A percentile compares a stretch with the other conserved stretches of the same genome.
These are phyloP conservation scores for Erythrobasidium yunnanense DNA, from an alignment of 768 basidiomycete genomes.

Conservation along the genomic window DNA sequence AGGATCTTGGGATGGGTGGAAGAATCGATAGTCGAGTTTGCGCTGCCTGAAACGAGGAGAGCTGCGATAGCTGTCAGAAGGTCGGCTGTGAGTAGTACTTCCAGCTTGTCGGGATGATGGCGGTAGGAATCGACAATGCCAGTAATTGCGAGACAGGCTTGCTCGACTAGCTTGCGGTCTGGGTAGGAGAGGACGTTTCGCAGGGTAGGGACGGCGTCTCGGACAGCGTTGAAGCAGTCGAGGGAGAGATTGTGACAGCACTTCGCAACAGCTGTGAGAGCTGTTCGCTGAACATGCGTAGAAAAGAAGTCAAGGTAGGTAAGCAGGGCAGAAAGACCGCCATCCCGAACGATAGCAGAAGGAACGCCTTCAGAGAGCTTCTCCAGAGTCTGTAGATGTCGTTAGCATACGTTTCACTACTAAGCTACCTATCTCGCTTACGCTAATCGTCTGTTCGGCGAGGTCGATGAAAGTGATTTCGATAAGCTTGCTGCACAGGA, in stretches of 20 bases:
- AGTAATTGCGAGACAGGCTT: constrained; percentile 86
- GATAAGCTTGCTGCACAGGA: constrained; percentile 89
- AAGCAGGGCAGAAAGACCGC: constrained; percentile 80
- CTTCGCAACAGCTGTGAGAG: constrained; percentile 89
- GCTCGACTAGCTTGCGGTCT: constrained; percentile 95
- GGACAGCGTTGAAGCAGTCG: constrained; percentile 81
- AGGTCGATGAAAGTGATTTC: constrained; percentile 97
- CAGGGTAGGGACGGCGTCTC: constrained; percentile 71
- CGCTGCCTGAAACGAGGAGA: constrained; percentile 33
- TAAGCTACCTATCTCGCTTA: constrained; percentile 54
- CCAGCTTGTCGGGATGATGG: constrained; percentile 73
- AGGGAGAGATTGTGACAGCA: constrained; percentile 85
- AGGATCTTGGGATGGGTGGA: constrained; percentile 83
- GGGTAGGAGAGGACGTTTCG: constrained; percentile 82
- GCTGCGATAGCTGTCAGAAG: constrained; percentile 43
- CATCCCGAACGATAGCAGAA: constrained; percentile 86
- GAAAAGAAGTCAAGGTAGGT: constrained; percentile 98
- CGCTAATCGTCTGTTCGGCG: constrained; percentile 93
- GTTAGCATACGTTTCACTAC: background rate
- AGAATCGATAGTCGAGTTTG: constrained; percentile 43
- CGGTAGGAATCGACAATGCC: constrained; percentile 86
- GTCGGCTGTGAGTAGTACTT: constrained; percentile 65
- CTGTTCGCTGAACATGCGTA: constrained; percentile 91
- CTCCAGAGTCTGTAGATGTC: constrained; percentile 65
- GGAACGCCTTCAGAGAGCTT: constrained; percentile 98